These are phyloP conservation scores for Pseudopyrenochaeta lycopersici DNA, from an alignment of 2,329 filamentous ascomycete genomes.

Conservation along the genomic window DNA sequence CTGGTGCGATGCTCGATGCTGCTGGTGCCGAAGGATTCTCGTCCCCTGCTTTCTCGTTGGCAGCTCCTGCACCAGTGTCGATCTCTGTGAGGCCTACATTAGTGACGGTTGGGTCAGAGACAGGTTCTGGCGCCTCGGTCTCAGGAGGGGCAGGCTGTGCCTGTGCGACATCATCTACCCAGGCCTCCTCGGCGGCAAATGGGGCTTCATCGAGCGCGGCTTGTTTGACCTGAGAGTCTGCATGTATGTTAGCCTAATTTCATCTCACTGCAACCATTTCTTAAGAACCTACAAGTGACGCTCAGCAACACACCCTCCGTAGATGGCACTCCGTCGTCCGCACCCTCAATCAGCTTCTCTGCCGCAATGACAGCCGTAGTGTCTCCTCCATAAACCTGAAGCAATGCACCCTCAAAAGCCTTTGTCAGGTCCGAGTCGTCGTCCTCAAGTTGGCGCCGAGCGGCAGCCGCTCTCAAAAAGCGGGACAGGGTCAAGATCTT, in stretches of 20 bases:
- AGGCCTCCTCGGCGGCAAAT: slow-evolving; percentile 63
- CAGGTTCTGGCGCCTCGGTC: slow-evolving; percentile 45
- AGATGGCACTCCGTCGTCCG: slow-evolving; percentile 71
- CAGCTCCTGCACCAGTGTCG: slow-evolving; percentile 49
- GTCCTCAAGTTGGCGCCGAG: slow-evolving; percentile 75
- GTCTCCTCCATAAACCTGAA: slow-evolving; percentile 82
- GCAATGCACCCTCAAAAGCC: slow-evolving; percentile 81
- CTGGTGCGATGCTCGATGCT: slow-evolving; percentile 51
- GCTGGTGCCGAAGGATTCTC: slow-evolving; percentile 43
- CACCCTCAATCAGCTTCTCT: slow-evolving; percentile 78
- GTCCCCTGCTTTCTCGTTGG: slow-evolving; percentile 41
- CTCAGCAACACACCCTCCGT: slow-evolving; percentile 71
- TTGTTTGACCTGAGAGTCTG: slow-evolving; percentile 69
- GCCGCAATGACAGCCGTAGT: slow-evolving; percentile 77
- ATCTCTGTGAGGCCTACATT: slow-evolving; percentile 75
- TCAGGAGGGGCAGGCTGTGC: slow-evolving; percentile 51
- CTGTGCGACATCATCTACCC: slow-evolving; percentile 59
- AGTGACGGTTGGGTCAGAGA: slow-evolving; percentile 72
- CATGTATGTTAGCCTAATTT: slow-evolving; percentile 16
- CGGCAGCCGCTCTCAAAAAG: slow-evolving; percentile 81
- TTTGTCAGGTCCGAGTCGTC: slow-evolving; percentile 78
- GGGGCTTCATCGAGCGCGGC: slow-evolving; percentile 58
- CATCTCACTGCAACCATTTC: background rate
- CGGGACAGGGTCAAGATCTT: slow-evolving; percentile 77
- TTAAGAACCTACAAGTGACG: slow-evolving; percentile 72